Base-by-base conservation (phyloP, 148 eudicot genomes). In the Vaccinium macrocarpon region DNA sequence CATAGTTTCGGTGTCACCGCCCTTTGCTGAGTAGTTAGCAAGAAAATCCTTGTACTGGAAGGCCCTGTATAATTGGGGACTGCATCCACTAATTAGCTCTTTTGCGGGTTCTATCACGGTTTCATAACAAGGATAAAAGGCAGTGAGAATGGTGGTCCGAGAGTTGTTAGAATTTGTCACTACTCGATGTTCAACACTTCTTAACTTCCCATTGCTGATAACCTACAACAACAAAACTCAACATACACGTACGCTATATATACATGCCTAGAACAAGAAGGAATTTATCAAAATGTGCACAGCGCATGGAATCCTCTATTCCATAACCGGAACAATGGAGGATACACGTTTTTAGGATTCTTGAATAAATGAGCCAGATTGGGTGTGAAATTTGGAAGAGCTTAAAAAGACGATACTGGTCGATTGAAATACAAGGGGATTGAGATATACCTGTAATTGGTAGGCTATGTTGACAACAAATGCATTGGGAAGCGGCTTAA, bases 401-500 rank as follows among this genome's bases (percentile, higher is more conserved):
- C 46, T 42, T 42, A 42, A 42, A 42, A 42, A 5, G 46, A 5
- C 46, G 7, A 42, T 42, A 42, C 46, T 42, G 6, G 4, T 42
- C 46, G 6, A 42, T 42, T 42, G 46, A 42, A 42, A 42, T 3
- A 42, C 46, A 42, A 42, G 46, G 46, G 46, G 46, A 42, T 42
- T 42, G 46, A 42, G 46, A 6, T 2, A 18, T 66, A 89, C 92
- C 87, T 87, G 90, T 23, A 91, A 66, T 75, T 88, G 89, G 88
- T 76, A 85, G 50, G 90, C 90, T 14, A 90, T 85, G 86, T 88
- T 88, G 64, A 90, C 84, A 14, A 87, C 88, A 53, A 91, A 88
- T 6, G 92, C 92, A 78, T 77, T 79, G 5, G 88, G 87, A 89
- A 79, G 66, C 18, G 92, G 91, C 53, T 90, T 81, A 10, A 91